Conservation (phyloP, 208 protist genomes). For the Cochliopodium minus region DNA sequence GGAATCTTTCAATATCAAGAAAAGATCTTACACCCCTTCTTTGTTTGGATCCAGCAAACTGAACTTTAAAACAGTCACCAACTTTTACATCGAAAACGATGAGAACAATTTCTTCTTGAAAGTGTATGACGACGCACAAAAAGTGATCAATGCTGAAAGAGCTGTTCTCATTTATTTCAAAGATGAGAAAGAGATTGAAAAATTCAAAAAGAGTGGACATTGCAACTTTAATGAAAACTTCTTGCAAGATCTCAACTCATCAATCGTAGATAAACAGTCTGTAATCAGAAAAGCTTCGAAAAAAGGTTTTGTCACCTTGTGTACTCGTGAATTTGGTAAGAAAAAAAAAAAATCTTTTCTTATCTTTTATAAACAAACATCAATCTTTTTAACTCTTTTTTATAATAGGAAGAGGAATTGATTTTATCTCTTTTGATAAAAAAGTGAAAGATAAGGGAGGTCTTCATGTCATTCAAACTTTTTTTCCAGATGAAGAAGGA, state of each 20-base stretch:
- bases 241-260: slow-evolving; percentile 12
- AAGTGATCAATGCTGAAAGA: background rate
- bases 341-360: too few relatives aligned
- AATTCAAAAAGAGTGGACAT: slow-evolving; percentile 11
- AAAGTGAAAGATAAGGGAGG: slow-evolving; percentile 8
- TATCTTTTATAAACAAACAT: too few relatives aligned
- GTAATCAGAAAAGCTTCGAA: slow-evolving; percentile 9
- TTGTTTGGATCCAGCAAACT: slow-evolving; percentile 19
- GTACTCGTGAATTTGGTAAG: slow-evolving; percentile 14
- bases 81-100: slow-evolving; percentile 2
- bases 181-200: slow-evolving; percentile 3
- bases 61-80: background rate
- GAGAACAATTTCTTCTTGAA: slow-evolving; percentile 7
- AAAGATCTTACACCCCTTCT: slow-evolving; percentile 12
- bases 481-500: slow-evolving; percentile 14
- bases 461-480: slow-evolving; percentile 23
- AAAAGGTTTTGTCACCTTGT: slow-evolving; percentile 11
- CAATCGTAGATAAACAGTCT: slow-evolving; percentile 11
- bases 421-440: slow-evolving; percentile 15
- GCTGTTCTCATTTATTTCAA: slow-evolving; percentile 24
- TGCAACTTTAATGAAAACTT: background rate
- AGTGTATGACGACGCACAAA: slow-evolving; percentile 10
- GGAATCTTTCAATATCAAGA: slow-evolving; percentile 10
- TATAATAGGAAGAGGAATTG: slow-evolving; percentile 17
- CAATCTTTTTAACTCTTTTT: too few relatives aligned